phyloP scores from a whole-genome alignment of 441 rosid genomes.

The Flueggea neowawraea region DNA sequence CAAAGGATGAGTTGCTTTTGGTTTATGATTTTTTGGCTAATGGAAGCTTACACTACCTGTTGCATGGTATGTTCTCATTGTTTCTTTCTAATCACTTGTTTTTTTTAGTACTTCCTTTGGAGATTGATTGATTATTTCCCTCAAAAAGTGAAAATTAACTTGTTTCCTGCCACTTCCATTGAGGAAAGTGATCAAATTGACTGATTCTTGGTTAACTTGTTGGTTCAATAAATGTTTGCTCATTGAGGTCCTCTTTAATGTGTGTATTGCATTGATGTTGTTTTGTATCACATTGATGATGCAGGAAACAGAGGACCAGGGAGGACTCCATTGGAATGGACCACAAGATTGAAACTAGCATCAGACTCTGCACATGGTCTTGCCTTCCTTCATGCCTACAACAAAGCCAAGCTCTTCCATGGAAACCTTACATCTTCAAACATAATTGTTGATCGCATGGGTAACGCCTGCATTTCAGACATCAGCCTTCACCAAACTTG shows the following conservation, averaged over 20 bases:
- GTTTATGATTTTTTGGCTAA: constrained; percentile 35
- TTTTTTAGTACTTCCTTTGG: background rate
- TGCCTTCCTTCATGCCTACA: constrained; percentile 35
- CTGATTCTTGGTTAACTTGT: too few relatives aligned
- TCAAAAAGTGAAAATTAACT: too few relatives aligned
- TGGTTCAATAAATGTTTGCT: too few relatives aligned
- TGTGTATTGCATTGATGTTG: background rate
- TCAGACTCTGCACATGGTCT: constrained; percentile 42
- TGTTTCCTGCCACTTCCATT: too few relatives aligned
- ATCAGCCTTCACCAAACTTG: constrained; percentile 32
- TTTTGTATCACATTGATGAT: background rate
- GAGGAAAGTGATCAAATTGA: too few relatives aligned
- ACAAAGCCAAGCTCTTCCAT: constrained; percentile 36
- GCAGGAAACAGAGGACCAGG: constrained; percentile 50
- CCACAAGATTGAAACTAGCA: constrained; percentile 38
- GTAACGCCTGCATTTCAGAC: constrained; percentile 36
- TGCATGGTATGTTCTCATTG: constrained; percentile 29
- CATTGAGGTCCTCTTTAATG: too few relatives aligned
- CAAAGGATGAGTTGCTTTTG: constrained; percentile 41
- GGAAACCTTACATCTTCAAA: constrained; percentile 53
- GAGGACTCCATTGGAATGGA: constrained; percentile 41
- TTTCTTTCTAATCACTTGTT: background rate
- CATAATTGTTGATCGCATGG: constrained; percentile 26
- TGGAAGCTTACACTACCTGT: constrained; percentile 46
- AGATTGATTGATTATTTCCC: too few relatives aligned